A percentile compares a stretch with the other conserved stretches of the same genome.
Conservation (phyloP, 768 basidiomycete genomes). For the Tephrocybe sp. region DNA sequence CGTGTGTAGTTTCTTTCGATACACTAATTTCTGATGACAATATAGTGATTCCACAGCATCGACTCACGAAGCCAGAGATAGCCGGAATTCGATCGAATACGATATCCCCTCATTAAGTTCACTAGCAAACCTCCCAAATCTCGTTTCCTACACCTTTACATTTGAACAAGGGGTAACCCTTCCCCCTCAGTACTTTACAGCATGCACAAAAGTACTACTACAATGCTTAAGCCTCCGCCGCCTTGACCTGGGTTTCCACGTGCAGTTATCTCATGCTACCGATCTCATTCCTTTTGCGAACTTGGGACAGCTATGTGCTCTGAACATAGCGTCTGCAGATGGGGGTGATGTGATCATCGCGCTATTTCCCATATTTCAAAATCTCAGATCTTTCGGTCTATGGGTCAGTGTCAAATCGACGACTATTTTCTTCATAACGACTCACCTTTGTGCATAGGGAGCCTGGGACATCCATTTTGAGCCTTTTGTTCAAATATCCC, state of each 20-base stretch:
- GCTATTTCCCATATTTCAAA: not conserved
- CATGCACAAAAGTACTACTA: not conserved
- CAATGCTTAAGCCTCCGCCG: not conserved
- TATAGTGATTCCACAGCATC: not conserved
- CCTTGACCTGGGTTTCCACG: slow-evolving; percentile 1
- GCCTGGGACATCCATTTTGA: not conserved
- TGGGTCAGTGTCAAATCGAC: not conserved
- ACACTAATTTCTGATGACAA: not conserved
- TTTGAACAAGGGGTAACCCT: slow-evolving; percentile 2
- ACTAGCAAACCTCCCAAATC: not conserved
- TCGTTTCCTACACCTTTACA: slow-evolving; percentile 1
- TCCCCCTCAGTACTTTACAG: not conserved
- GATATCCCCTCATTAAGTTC: not conserved
- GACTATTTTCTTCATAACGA: not conserved
- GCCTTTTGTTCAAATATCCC: not conserved
- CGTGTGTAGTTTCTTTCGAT: not conserved
- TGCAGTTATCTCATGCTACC: not conserved
- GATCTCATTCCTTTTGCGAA: not conserved
- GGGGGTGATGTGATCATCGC: not conserved
- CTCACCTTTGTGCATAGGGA: not conserved
- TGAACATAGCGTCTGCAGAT: slow-evolving; percentile 3
- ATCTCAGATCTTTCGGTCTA: not conserved
- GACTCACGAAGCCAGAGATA: slow-evolving; percentile 1
- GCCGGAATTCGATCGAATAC: not conserved
- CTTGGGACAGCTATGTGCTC: not conserved